Conservation (phyloP, 345 rosid species). For the Microthlaspi erraticum region DNA sequence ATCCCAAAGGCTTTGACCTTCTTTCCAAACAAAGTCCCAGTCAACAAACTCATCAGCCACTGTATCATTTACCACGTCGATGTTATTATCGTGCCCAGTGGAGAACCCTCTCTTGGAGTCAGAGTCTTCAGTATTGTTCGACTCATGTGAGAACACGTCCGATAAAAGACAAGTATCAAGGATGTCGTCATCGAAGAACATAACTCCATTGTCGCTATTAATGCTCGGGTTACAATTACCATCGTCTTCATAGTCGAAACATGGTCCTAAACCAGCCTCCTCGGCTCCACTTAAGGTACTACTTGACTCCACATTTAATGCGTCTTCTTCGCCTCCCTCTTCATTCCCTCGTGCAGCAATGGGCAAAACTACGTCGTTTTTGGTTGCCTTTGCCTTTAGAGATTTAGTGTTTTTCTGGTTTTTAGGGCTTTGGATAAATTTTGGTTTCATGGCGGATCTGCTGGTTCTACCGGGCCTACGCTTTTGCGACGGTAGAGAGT, state of each 20-base stretch:
- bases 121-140: constrained; percentile 3
- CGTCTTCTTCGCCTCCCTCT: background rate
- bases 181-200: constrained; percentile 19
- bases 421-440: background rate
- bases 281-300: constrained; percentile 22
- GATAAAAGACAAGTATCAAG: constrained; percentile 18
- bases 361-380: background rate
- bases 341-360: background rate
- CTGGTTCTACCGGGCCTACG: constrained; percentile 32
- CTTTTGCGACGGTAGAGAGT: constrained; percentile 6
- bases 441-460: constrained; percentile 38
- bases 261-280: constrained; percentile 20
- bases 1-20: constrained; percentile 30
- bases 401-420: constrained; percentile 6
- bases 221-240: constrained; percentile 8
- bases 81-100: background rate
- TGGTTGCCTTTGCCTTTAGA: background rate
- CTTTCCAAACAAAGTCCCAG: constrained; percentile 39
- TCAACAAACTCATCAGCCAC: constrained; percentile 25
- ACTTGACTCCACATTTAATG: constrained; percentile 28
- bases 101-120: background rate
- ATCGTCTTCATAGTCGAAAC: background rate
- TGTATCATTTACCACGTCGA: background rate
- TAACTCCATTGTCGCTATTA: constrained; percentile 31
- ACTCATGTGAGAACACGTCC: constrained; percentile 18